phyloP scores from a whole-genome alignment of 768 basidiomycete species.

The Tylopilus balloui region DNA sequence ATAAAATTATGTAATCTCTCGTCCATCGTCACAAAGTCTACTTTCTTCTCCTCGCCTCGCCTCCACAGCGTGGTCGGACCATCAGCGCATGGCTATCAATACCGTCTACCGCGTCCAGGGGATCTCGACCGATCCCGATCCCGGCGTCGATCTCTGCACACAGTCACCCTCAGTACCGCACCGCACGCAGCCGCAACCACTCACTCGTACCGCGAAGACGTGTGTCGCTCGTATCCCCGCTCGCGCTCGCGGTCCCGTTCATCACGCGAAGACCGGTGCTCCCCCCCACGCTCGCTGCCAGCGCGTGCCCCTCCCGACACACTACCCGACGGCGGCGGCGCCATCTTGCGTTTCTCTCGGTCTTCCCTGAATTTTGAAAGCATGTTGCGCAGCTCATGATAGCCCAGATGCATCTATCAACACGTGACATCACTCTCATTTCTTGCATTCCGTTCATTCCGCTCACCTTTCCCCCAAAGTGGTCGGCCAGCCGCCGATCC shows the following conservation, averaged over 20 bases:
- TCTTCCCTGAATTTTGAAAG: constrained; percentile 87
- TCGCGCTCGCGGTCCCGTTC: constrained; percentile 66
- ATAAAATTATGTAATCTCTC: constrained; percentile 19
- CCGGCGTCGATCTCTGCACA: constrained; percentile 59
- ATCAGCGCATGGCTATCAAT: constrained; percentile 30
- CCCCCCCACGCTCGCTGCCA: constrained; percentile 42
- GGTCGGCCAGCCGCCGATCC: constrained; percentile 96
- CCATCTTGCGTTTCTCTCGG: constrained; percentile 73
- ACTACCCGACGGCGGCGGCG: constrained; percentile 39
- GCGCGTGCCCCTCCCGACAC: constrained; percentile 36
- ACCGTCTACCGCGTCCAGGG: constrained; percentile 55
- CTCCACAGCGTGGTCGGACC: constrained; percentile 18
- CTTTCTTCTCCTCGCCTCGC: constrained; percentile 16
- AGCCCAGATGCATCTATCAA: constrained; percentile 94
- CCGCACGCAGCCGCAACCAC: constrained; percentile 27
- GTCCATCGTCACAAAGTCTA: not conserved
- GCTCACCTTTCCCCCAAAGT: constrained; percentile 97
- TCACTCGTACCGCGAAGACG: constrained; percentile 70
- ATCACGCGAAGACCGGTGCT: constrained; percentile 59
- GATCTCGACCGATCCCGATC: constrained; percentile 74
- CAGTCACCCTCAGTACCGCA: constrained; percentile 14
- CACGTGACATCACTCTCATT: constrained; percentile 28
- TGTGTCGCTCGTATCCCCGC: constrained; percentile 65
- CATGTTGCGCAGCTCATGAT: constrained; percentile 96
- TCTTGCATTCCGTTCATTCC: constrained; percentile 15